Conservation (phyloP, 257 asterid genomes). For the Solanum pimpinellifolium region DNA sequence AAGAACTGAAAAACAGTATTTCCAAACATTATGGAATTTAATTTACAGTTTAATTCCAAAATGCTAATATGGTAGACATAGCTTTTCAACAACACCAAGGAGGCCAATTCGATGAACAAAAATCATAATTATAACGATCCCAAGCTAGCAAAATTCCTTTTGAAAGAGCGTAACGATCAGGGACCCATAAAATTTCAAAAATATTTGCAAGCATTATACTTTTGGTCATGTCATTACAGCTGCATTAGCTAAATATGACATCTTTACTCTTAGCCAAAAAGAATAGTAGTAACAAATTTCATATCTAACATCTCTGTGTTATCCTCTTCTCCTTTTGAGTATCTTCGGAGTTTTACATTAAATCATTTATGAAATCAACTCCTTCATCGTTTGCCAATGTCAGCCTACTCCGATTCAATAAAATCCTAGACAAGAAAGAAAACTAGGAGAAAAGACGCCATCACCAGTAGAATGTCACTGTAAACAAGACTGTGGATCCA, state of each 20-base stretch:
- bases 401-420: not conserved
- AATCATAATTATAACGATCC: not conserved
- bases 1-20: too few species aligned
- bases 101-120: not conserved
- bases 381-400: not conserved
- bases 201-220: not conserved
- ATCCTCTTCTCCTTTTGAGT: not conserved
- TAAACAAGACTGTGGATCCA: not conserved
- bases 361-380: not conserved
- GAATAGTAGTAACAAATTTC: not conserved
- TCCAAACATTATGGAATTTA: not conserved
- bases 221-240: not conserved
- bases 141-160: not conserved
- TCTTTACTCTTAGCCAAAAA: not conserved
- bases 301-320: not conserved
- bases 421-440: not conserved
- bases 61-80: not conserved
- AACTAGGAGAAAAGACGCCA: not conserved
- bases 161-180: not conserved
- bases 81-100: not conserved
- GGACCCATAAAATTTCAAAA: not conserved
- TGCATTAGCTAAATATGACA: not conserved
- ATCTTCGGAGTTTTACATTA: not conserved
- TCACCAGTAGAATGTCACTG: not conserved
- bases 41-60: accelerated